These are phyloP conservation scores for Chalaropsis thielavioides DNA, from an alignment of 2,329 filamentous ascomycete species.

Conservation along the genomic window DNA sequence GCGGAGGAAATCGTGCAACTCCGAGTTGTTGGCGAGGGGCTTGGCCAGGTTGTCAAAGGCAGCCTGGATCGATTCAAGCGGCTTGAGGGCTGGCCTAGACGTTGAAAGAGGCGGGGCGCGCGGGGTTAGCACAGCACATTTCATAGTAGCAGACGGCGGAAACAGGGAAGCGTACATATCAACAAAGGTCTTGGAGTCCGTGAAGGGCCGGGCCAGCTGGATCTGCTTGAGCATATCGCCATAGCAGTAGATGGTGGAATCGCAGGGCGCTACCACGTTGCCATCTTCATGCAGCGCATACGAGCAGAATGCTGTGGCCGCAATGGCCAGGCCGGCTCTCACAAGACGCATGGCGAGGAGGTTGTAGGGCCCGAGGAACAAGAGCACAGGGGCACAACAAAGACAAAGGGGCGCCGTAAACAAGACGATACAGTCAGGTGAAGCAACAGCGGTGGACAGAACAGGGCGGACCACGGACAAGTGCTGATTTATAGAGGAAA, in stretches of 20 bases:
- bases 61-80: constrained; percentile 40
- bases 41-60: constrained; percentile 46
- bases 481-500: neutral
- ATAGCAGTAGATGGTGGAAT: constrained; percentile 53
- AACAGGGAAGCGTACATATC: constrained; percentile 39
- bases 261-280: constrained; percentile 47
- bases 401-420: neutral
- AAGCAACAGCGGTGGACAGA: neutral
- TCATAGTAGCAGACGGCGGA: neutral
- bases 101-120: constrained; percentile 12
- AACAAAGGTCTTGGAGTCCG: constrained; percentile 57
- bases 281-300: constrained; percentile 44
- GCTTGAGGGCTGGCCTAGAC: constrained; percentile 41
- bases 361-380: neutral
- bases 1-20: constrained; percentile 46
- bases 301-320: constrained; percentile 9
- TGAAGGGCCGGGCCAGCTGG: constrained; percentile 48
- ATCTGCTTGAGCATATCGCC: constrained; percentile 49
- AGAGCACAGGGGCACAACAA: neutral
- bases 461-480: neutral
- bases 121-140: constrained; percentile 5
- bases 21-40: constrained; percentile 49
- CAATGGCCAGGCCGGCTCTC: neutral
- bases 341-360: neutral
- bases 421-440: neutral